Evolutionary conservation across 2,329 filamentous ascomycete genomes (phyloP), one percentile per base, ranked within the genome.

Genomic region (Chrysoporthe austroafricana): DNA sequence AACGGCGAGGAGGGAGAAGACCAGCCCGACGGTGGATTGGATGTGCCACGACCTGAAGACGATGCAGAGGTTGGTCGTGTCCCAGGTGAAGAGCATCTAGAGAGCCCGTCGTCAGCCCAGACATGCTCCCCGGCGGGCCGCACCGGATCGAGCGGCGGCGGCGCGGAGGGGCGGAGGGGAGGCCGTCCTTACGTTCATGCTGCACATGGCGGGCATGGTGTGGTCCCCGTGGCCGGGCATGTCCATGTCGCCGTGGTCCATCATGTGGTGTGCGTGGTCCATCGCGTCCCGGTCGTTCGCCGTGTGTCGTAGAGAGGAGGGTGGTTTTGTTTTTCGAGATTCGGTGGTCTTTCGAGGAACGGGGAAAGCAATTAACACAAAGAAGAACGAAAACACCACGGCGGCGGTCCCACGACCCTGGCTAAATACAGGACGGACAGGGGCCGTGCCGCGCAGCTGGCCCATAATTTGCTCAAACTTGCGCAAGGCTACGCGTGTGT

Each of bases 11-110:
- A 99, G 89, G 39, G 95, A 97, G 75, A 94, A 79, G 77, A 97
- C 74, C 67, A 99, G 90, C 44, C 91, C 91, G 63, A 87, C 75
- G 3, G 90, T 89, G 70, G 90, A 89, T 70, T 86, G 89, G 79
- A 99, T 82, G 81, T 92, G 94, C 96, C 96, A 99, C 80, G 90
- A 88, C 74, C 86, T 86, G 85, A 98, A 99, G 79, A 99, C 88
- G 79, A 99, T 96, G 86, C 96, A 99, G 72, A 99, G 92, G 81
- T 98, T 91, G 66, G 85, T 88, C 2, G 94, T 95, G 78, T 94
- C 89, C 95, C 95, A 99, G 70, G 94, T 98, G 84, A 99, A 99
- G 73, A 98, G 89, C 95, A 97, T 98, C 94, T 97, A 14, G 13
- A 11, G 11, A 13, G 16, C 18, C 36, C 4, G 7, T 39, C 11